Base-by-base conservation (phyloP, 768 basidiomycete species). In the Hygrocybe punicea region DNA sequence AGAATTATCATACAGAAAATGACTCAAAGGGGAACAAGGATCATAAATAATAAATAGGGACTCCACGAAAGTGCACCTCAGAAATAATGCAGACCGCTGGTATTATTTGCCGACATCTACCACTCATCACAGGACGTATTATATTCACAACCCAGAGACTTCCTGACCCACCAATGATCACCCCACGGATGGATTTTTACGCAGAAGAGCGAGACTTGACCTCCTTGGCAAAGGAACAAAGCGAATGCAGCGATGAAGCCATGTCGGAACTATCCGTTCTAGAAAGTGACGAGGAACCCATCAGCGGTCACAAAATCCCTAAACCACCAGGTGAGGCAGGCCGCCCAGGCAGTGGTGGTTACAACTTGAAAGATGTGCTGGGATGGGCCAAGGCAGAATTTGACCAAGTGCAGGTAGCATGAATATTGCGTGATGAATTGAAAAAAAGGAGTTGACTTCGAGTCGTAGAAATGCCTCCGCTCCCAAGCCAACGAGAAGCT, bases 321-420 rank as follows among this genome's bases (percentile, higher is more conserved):
- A 69, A 68, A 45, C 67, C 67, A 13, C 17, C 17, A 2, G 61
- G 63, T 1, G 57, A 67, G 35, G 57, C 62, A 9, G 67, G 67
- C 2, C 39, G 39, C 3, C 63, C 63, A 13, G 51, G 60, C 2
- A n/a, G 53, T 7, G 65, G 65, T 4, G 62, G 65, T 0, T 66
- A 68, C 37, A 67, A 37, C 6, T 57, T 68, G 19, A 53, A 63
- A 40, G 58, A 54, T 0, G 60, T 56, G 0, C 25, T 67, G 6
- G 39, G 34, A 16, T 68, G 62, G 67, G 54, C 58, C 25, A 52
- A 44, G 6, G 55, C 50, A 17, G 2, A 14, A 2, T 67, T 40
- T 14, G 0, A 37, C 1, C 56, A 53, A 24, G 45, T 66, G 19
- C 59, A 65, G 64, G 67, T 65, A 50, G 23, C 51, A 25, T 53